Base-by-base conservation (phyloP, 2,329 filamentous ascomycete genomes). In the Pseudocercospora crystallina region DNA sequence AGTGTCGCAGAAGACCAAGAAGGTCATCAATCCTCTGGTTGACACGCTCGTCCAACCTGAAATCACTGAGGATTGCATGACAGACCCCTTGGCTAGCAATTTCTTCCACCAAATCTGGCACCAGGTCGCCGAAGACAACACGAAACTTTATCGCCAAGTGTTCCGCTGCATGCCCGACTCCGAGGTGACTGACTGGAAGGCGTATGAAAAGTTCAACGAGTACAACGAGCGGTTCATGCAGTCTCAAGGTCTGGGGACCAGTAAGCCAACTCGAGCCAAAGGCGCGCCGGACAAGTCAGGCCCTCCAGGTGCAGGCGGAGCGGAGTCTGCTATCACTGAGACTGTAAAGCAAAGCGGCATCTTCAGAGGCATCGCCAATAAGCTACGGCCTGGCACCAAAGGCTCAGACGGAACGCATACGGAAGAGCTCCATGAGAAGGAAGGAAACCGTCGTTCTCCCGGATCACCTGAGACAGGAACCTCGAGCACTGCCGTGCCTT, bases 131-230 rank as follows among this genome's bases (percentile, higher is more conserved):
- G 84, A 87, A 57, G 97, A 97, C 75, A 99, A 99, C 69, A 99
- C 94, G 2, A 92, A 90, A 67, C 81, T 99, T 41, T 99, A 89
- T 73, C 87, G 94, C 30, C 84, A 87, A 54, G 92, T 99, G 8
- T 99, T 99, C 76, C 85, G 91, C 40, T 96, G 91, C 71, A 95
- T 95, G 88, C 94, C 94, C 1, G 94, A 99, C 68, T 96, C 85
- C 44, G 90, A 96, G 65, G 94, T 96, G 20, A 86, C 84, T 57
- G 92, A 87, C 37, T 99, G 94, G 94, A 85, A 87, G 59, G 88
- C 95, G 57, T 99, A 99, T 71, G 86, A 89, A 57, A 87, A 95
- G 59, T 95, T 87, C 65, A 79, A 82, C 47, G 80, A 84, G 4
- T 97, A 96, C 67, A 79, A 80, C 13, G 83, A 87, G 59, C 82